These are phyloP conservation scores for Prunus kanzakura DNA, from an alignment of 306 rosid species.

Conservation along the genomic window DNA sequence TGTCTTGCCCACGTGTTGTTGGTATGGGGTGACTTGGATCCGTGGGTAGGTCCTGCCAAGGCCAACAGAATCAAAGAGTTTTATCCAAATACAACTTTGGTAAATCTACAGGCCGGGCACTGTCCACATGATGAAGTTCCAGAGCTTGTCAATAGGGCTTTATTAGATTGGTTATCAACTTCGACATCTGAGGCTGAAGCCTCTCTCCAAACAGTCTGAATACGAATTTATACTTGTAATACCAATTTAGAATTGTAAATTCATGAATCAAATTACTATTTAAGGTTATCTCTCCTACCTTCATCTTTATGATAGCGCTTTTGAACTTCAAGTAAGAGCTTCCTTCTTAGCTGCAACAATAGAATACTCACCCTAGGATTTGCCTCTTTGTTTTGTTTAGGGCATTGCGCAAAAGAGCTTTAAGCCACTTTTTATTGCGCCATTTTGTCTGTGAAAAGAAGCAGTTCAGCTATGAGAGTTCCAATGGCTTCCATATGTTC, in stretches of 20 bases:
- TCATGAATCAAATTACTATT: neutral
- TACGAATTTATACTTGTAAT: conserved; percentile 14
- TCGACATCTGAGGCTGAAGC: conserved; percentile 42
- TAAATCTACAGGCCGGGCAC: conserved; percentile 83
- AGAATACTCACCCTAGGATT: too few species aligned
- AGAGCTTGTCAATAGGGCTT: conserved; percentile 71
- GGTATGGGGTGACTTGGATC: conserved; percentile 96
- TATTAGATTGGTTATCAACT: conserved; percentile 69
- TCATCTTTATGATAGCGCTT: neutral
- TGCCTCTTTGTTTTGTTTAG: too few species aligned
- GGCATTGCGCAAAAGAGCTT: too few species aligned
- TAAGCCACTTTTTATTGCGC: too few species aligned
- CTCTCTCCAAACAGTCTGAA: conserved; percentile 48
- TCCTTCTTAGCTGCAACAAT: neutral
- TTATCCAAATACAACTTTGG: conserved; percentile 72
- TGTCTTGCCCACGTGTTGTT: conserved; percentile 76
- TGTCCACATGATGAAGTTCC: conserved; percentile 94
- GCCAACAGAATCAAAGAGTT: conserved; percentile 70
- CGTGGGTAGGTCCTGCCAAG: conserved; percentile 94
- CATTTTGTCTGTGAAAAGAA: too few species aligned
- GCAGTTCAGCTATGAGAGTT: too few species aligned
- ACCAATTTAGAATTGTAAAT: conserved; percentile 5
- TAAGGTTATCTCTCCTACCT: neutral
- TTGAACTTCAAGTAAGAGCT: neutral
- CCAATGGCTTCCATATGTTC: too few species aligned